Evolutionary conservation across 1,284 basidiomycete genomes (phyloP).

Genomic region (Trichosporon asahii): DNA sequence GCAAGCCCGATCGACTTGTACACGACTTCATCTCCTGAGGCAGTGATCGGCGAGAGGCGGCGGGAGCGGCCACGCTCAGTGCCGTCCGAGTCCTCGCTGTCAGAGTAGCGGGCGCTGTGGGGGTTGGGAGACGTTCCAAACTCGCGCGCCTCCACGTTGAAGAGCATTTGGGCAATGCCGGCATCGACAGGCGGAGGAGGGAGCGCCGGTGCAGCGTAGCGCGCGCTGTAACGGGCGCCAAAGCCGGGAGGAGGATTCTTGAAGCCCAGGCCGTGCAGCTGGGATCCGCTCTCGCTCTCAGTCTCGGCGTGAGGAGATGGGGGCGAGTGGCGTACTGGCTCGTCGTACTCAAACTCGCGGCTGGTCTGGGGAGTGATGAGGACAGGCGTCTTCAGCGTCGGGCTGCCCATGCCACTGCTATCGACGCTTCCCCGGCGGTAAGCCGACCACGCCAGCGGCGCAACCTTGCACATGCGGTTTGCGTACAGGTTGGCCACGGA

Average conservation of each 20-base stretch:
- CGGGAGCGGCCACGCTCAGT: background rate
- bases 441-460: background rate
- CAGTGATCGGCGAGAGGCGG: background rate
- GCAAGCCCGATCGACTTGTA: conserved; percentile 7
- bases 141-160: background rate
- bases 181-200: background rate
- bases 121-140: background rate
- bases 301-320: background rate
- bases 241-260: background rate
- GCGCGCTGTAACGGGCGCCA: background rate
- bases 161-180: conserved; percentile 2
- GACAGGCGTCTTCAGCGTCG: conserved; percentile 2
- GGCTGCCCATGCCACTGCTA: background rate
- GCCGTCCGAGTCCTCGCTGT: background rate
- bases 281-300: background rate
- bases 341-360: conserved; percentile 3
- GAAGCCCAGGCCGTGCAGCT: background rate
- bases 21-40: background rate
- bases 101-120: background rate
- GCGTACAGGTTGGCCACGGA: conserved; percentile 1
- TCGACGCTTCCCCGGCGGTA: background rate
- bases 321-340: background rate
- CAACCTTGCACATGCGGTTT: conserved; percentile 5
- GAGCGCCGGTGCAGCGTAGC: background rate
- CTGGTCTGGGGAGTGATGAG: conserved; percentile 5